Conservation (phyloP, 1,139 yeast genomes). For the Debaryomyces singareniensis region DNA sequence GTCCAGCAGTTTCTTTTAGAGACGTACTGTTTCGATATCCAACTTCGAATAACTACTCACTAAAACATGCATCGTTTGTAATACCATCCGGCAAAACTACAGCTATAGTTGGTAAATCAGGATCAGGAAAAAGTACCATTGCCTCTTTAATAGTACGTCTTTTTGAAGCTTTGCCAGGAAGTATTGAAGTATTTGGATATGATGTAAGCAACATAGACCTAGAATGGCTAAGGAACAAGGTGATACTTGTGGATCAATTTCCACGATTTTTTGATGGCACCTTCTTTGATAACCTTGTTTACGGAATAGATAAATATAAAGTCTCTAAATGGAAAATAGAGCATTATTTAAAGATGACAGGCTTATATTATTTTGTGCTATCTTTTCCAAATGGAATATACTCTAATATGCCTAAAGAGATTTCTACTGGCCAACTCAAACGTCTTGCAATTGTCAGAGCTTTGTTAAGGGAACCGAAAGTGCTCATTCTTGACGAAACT, state of each 20-base stretch:
- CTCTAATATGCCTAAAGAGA: slow-evolving; percentile 48
- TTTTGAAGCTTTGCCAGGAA: slow-evolving; percentile 30
- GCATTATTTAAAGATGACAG: slow-evolving; percentile 37
- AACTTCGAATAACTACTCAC: slow-evolving; percentile 11
- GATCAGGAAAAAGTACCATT: slow-evolving; percentile 76
- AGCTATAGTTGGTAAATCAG: slow-evolving; percentile 71
- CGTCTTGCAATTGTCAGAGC: slow-evolving; percentile 74
- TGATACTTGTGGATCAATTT: slow-evolving; percentile 64
- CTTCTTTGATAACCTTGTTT: slow-evolving; percentile 56
- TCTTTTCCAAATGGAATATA: slow-evolving; percentile 52
- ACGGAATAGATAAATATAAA: slow-evolving; percentile 40
- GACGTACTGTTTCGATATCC: slow-evolving; percentile 48
- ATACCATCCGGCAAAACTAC: slow-evolving; percentile 44
- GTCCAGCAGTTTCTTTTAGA: slow-evolving; percentile 25
- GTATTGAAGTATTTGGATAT: slow-evolving; percentile 27
- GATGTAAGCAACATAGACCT: slow-evolving; percentile 43
- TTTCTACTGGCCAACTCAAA: slow-evolving; percentile 82
- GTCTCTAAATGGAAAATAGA: slow-evolving; percentile 29
- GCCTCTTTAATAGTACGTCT: slow-evolving; percentile 48
- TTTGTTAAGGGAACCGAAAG: slow-evolving; percentile 51
- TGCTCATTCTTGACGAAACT: slow-evolving; percentile 71
- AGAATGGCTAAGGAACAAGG: slow-evolving; percentile 42
- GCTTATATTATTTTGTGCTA: slow-evolving; percentile 45
- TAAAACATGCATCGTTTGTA: slow-evolving; percentile 33
- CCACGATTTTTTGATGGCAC: slow-evolving; percentile 63